Evolutionary conservation across 768 basidiomycete genomes (phyloP).

Genomic region (Neoboletus subvelutipes): DNA sequence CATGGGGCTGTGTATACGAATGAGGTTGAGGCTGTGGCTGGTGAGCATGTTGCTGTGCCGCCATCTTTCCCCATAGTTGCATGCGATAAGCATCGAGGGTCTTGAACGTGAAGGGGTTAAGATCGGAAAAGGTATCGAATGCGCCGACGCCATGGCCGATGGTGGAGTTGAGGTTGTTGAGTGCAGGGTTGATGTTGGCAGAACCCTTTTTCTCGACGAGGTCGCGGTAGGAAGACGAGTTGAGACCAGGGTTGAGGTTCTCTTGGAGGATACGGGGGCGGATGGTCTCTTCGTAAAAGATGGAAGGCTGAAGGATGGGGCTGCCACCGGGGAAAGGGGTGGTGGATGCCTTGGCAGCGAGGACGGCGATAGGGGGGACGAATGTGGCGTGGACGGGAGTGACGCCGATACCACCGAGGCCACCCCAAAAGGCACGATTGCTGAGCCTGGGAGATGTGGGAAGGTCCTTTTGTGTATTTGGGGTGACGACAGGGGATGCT

Average conservation of each 20-base stretch:
- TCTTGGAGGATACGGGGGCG: constrained; percentile 24
- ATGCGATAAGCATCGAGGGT: constrained; percentile 83
- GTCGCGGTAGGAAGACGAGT: constrained; percentile 8
- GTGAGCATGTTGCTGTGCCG: constrained; percentile 56
- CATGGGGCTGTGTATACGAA: constrained; percentile 27
- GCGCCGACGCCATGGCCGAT: constrained; percentile 36
- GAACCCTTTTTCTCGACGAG: constrained; percentile 34
- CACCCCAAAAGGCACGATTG: constrained; percentile 74
- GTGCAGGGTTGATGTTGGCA: constrained; percentile 30
- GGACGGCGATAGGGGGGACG: constrained; percentile 61
- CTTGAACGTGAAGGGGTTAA: constrained; percentile 86
- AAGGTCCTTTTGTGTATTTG: constrained; percentile 79
- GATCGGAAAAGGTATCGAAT: constrained; percentile 78
- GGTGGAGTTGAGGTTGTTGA: constrained; percentile 29
- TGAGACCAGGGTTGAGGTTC: constrained; percentile 30
- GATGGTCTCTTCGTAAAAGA: constrained; percentile 31
- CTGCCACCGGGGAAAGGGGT: constrained; percentile 22
- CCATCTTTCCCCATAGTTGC: constrained; percentile 93
- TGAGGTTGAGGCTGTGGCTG: constrained; percentile 38
- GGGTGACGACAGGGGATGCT: constrained; percentile 43
- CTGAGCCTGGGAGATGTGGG: constrained; percentile 59
- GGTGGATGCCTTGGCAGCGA: constrained; percentile 26
- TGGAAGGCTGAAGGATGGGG: constrained; percentile 31
- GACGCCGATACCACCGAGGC: constrained; percentile 63
- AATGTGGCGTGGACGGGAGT: constrained; percentile 85